phyloP scores from a whole-genome alignment of 495 filamentous ascomycete genomes.

The Xylaria intraflava region DNA sequence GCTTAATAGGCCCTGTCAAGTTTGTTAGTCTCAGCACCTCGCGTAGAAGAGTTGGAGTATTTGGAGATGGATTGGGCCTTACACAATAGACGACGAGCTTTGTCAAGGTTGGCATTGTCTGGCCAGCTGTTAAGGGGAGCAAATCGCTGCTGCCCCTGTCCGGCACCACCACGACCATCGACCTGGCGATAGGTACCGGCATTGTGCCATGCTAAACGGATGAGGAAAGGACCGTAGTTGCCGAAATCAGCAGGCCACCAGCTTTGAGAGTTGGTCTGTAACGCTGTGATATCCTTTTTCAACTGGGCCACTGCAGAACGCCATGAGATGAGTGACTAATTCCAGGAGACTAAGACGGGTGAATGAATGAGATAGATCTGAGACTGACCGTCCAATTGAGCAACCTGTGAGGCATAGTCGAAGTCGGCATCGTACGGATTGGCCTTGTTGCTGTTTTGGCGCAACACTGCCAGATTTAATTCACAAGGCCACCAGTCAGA shows the following conservation, averaged over 20 bases:
- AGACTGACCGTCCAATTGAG: conserved; percentile 19
- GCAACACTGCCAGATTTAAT: conserved; percentile 52
- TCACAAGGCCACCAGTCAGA: conserved; percentile 53
- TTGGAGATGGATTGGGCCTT: neutral
- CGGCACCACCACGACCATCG: conserved; percentile 55
- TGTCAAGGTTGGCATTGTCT: conserved; percentile 56
- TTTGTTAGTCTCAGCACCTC: neutral
- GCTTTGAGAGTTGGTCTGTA: conserved; percentile 57
- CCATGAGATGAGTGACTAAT: neutral
- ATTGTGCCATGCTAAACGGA: conserved; percentile 59
- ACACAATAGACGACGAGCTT: conserved; percentile 53
- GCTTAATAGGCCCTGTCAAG: conserved; percentile 48
- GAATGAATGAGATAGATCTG: neutral
- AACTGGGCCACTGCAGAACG: conserved; percentile 34
- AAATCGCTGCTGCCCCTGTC: conserved; percentile 56
- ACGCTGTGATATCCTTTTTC: conserved; percentile 49
- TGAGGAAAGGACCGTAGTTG: conserved; percentile 56
- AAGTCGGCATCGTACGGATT: conserved; percentile 48
- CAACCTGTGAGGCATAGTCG: conserved; percentile 52
- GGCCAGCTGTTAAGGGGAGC: conserved; percentile 60
- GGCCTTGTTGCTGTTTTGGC: conserved; percentile 47
- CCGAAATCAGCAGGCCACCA: conserved; percentile 60
- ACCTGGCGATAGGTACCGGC: conserved; percentile 54
- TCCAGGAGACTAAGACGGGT: neutral
- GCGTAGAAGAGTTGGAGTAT: neutral